These are phyloP conservation scores for Atalantia buxifolia DNA, from an alignment of 345 rosid species.

Conservation along the genomic window DNA sequence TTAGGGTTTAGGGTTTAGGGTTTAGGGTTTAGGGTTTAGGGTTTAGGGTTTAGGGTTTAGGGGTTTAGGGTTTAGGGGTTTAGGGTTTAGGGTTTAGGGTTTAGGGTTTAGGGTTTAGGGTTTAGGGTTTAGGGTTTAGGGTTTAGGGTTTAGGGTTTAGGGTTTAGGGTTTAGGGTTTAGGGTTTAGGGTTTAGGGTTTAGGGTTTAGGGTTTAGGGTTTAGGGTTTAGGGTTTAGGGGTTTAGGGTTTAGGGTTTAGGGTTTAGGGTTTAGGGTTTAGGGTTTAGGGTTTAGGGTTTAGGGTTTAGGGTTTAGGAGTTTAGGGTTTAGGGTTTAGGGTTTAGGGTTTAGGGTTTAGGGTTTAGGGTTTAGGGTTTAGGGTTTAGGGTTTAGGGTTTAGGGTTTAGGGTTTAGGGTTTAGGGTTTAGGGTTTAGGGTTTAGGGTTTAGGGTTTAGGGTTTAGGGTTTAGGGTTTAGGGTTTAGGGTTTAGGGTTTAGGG, in stretches of 20 bases:
- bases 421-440: conserved; percentile 3
- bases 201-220: not conserved
- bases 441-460: not conserved
- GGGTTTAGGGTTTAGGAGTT: too few relatives aligned
- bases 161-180: conserved; percentile 4
- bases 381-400: conserved; percentile 3
- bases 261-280: not conserved
- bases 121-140: not conserved
- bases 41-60: not conserved
- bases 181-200: conserved; percentile 2
- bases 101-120: conserved; percentile 5
- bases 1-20: not conserved
- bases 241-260: not conserved
- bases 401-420: conserved; percentile 4
- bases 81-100: conserved; percentile 6
- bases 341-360: not conserved
- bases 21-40: not conserved
- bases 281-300: not conserved
- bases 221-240: not conserved
- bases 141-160: not conserved
- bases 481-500: not conserved
- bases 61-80: too few relatives aligned
- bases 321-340: not conserved
- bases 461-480: not conserved
- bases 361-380: not conserved